A percentile compares a stretch with the other conserved stretches of the same genome.
Conservation (phyloP, 2,329 filamentous ascomycete species). For the Zymoseptoria passerinii region DNA sequence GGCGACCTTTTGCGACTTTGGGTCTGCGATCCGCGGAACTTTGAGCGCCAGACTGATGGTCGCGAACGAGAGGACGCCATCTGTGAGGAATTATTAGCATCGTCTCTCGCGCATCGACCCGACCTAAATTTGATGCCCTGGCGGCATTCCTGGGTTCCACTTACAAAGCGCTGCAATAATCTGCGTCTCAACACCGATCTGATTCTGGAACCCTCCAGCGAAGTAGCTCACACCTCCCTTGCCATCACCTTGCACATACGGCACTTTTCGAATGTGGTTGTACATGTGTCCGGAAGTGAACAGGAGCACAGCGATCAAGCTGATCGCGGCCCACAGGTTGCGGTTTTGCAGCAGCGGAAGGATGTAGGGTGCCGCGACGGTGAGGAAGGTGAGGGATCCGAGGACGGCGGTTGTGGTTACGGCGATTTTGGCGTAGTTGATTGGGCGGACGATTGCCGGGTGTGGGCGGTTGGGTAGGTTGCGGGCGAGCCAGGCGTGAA, state of each 20-base stretch:
- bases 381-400: conserved; percentile 58
- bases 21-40: conserved; percentile 76
- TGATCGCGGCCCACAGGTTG: conserved; percentile 87
- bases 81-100: conserved; percentile 36
- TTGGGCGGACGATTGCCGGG: conserved; percentile 68
- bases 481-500: conserved; percentile 70
- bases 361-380: conserved; percentile 68
- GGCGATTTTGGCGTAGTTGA: conserved; percentile 76
- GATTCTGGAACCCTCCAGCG: conserved; percentile 83
- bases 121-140: too few species aligned
- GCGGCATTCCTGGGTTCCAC: conserved; percentile 30
- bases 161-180: conserved; percentile 89
- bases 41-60: conserved; percentile 87
- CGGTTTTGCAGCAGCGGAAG: conserved; percentile 78
- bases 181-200: conserved; percentile 91
- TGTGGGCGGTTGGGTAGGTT: conserved; percentile 69
- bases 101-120: too few species aligned
- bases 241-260: conserved; percentile 80
- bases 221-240: conserved; percentile 84
- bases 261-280: conserved; percentile 94
- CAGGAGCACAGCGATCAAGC: conserved; percentile 77
- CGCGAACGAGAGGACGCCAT: conserved; percentile 76
- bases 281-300: conserved; percentile 99
- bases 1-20: conserved; percentile 68
- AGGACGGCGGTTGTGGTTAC: conserved; percentile 60